Base-by-base conservation (phyloP, 176 grass and related monocot genomes). In the Ananas comosus region DNA sequence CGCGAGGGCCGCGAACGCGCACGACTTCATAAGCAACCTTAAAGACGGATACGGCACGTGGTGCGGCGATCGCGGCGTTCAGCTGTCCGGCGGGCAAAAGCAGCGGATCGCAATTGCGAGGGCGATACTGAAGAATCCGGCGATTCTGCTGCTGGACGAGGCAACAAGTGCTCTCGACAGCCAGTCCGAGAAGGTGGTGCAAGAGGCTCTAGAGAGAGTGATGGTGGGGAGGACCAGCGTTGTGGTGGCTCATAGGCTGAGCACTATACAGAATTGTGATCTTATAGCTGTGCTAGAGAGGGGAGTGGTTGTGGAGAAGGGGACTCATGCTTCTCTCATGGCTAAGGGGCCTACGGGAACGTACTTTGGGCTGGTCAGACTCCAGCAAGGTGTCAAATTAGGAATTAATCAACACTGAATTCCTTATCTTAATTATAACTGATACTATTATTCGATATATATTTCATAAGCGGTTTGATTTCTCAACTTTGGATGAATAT, bases 101-200 rank as follows among this genome's bases (percentile, higher is more conserved):
- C 69, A 79, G 69, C 48, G 77, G 18, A 56, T 79, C 12, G 77
- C 77, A 10, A 71, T 79, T 5, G 69, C 77, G 0, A 53, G 69
- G 51, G 69, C 77, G 6, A 72, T 79, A 19, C 61, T 79, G 49
- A 79, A 79, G 77, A 42, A 79, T 19, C 68, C 77, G 22, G 33
- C 49, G 58, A 72, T 79, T 54, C 77, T 79, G 11, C 61, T 79
- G 10, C 69, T 79, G 0, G 77, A 79, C 9, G 69, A 79, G 69
- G 77, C 77, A 7, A 79, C 77, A 9, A 79, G 69, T 13, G 77
- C 77, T 13, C 64, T 79, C 28, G 77, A 79, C 48, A 63, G 68
- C 64, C 58, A 72, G 53, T 79, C 77, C 1, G 77, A 79, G 68
- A 29, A 69, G n/a, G 33, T 72, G 7, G 77, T 79, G 8, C 77